Evolutionary conservation across 805 yeast species (phyloP).

Genomic region (Yamadazyma sp.): DNA sequence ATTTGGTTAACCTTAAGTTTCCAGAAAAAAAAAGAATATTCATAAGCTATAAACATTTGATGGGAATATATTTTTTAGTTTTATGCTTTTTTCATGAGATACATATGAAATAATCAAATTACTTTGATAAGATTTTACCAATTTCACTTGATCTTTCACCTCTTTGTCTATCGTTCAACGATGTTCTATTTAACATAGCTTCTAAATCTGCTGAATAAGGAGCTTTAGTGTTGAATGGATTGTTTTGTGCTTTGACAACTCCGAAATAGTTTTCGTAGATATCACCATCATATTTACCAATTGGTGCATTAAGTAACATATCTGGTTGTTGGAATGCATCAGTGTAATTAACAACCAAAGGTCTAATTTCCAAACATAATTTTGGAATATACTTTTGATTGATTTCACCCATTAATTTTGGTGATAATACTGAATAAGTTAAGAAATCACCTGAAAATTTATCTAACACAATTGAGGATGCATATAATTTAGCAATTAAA

Average conservation of each 20-base stretch:
- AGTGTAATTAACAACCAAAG: conserved; percentile 38
- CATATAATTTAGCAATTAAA: conserved; percentile 31
- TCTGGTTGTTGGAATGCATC: conserved; percentile 45
- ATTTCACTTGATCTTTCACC: conserved; percentile 34
- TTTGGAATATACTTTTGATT: conserved; percentile 27
- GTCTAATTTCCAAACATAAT: conserved; percentile 35
- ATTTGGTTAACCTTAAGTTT: too few relatives aligned
- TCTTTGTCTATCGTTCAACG: conserved; percentile 36
- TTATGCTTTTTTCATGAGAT: too few relatives aligned
- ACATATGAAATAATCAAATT: too few relatives aligned
- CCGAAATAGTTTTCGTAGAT: conserved; percentile 42
- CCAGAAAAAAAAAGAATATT: too few relatives aligned
- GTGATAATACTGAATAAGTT: conserved; percentile 30
- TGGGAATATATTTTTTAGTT: too few relatives aligned
- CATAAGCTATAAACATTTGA: too few relatives aligned
- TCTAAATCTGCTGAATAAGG: conserved; percentile 38
- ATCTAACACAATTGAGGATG: conserved; percentile 29
- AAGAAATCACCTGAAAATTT: conserved; percentile 37
- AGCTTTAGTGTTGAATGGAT: conserved; percentile 35
- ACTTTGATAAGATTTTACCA: conserved; percentile 22
- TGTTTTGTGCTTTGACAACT: conserved; percentile 32
- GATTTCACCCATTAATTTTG: conserved; percentile 26
- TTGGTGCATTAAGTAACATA: conserved; percentile 39
- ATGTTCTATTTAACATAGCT: conserved; percentile 39
- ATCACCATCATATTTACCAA: conserved; percentile 43